Evolutionary conservation across 352 stramenopile species (phyloP), one percentile per base, ranked within the genome.

Genomic region (Plasmopara viticola): DNA sequence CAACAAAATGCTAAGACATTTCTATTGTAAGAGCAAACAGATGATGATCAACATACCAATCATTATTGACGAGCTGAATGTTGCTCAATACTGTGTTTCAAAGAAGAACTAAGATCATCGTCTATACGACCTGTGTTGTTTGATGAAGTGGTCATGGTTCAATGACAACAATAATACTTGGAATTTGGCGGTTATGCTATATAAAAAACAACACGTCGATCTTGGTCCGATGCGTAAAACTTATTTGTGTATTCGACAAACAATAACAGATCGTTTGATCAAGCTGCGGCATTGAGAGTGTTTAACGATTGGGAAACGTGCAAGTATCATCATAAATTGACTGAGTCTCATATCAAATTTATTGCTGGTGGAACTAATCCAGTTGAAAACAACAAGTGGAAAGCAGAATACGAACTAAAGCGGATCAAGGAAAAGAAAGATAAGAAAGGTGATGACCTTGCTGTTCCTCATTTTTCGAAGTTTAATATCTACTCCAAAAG

Each of bases 341-440:
- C 37, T 18, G 37, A n/a, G 37, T 42, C n/a, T 42, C n/a, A 42
- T 15, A n/a, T 42, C 37, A 42, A 42, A 42, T 42, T 12, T n/a
- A 42, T 42, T 42, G 37, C 37, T 42, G 37, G n/a, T n/a, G 37
- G 12, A 42, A 17, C 37, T 42, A n/a, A 42, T n/a, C 7, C 7
- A 42, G n/a, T n/a, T 9, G 7, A 9, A 42, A n/a, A 42, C 37
- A 42, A 4, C 37, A 42, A 42, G 12, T 42, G 37, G 37, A 42
- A 42, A 42, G 37, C 7, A 42, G 7, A 42, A 42, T 42, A 42
- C n/a, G 37, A 42, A n/a, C 7, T 7, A 17, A 34, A 34, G 9
- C 5, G 9, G 9, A 34, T 9, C 5, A 12, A 12, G n/a, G 37
- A 42, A 18, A 14, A 42, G 7, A 42, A 9, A 42, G 6, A 42